Evolutionary conservation across 1,139 yeast species (phyloP), one percentile per base, ranked within the genome.

Genomic region (Pichia inconspicua): DNA sequence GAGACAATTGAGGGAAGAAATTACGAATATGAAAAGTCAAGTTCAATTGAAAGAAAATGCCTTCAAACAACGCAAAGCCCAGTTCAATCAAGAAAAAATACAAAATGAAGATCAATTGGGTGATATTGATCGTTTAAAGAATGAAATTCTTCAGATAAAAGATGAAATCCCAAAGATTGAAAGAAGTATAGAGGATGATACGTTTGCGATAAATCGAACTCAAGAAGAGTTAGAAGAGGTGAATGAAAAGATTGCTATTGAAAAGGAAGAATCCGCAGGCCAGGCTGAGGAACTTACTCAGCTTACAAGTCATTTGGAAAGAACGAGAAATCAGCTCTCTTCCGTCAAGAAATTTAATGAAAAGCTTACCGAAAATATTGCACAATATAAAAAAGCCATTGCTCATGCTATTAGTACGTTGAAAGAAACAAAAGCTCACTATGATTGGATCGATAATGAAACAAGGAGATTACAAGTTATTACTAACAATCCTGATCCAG

Each of bases 251-350:
- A 70, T 84, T 25, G 84, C 81, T 28, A 76, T 72, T 25, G 96
- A 87, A 60, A 78, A 75, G 55, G 74, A 79, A 9, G 77, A 76
- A 48, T 66, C 85, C 46, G 61, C 81, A 41, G 92, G 92, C 2
- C 72, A 87, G 43, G 83, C 85, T 61, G 95, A 85, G 52, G 97
- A 90, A 62, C 71, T 89, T 45, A 74, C 72, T 40, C 90, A 84
- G 51, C 72, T 88, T 61, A 78, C 75, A 27, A 63, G 65, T 25
- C 67, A 80, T 7, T 65, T 83, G 36, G 73, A 74, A 48, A 59
- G 62, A 12, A 89, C 87, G 60, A 72, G 68, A 37, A 77, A 75
- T 42, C 62, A 66, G 39, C 65, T 77, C 40, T 76, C 75, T 44
- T 78, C 77, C 39, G 12, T 49, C 3, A 54, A 51, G 25, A 48